Evolutionary conservation across 2,329 filamentous ascomycete genomes (phyloP).

Genomic region (Fusarium floridanum): DNA sequence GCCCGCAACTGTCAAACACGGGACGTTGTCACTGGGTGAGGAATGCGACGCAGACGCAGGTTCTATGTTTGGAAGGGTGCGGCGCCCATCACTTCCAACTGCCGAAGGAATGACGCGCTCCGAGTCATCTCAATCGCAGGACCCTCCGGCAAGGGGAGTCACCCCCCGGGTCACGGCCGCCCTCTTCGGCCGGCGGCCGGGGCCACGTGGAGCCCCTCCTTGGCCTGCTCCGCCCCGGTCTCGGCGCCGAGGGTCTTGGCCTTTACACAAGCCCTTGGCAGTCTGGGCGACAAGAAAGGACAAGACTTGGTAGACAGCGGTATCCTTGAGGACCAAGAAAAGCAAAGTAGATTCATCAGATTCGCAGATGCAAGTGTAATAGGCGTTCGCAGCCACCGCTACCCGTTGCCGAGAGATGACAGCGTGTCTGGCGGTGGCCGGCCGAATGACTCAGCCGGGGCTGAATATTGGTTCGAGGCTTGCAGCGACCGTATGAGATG

Average conservation of each 20-base stretch:
- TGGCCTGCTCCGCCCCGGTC: slow-evolving; percentile 5
- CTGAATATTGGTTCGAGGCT: background rate
- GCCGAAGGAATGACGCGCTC: slow-evolving; percentile 1
- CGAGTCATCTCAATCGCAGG: background rate
- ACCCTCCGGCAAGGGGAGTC: slow-evolving; percentile 14
- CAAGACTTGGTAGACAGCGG: slow-evolving; percentile 1
- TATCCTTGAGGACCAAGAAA: background rate
- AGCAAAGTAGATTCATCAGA: background rate
- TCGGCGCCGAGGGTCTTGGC: slow-evolving; percentile 12
- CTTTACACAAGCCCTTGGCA: slow-evolving; percentile 6
- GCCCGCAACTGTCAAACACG: background rate
- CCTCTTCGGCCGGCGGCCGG: background rate
- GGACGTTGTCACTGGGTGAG: background rate
- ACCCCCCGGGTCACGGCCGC: slow-evolving; percentile 27
- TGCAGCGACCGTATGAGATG: slow-evolving; percentile 2
- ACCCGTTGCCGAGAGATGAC: background rate
- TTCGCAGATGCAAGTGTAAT: background rate
- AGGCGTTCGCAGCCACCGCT: background rate
- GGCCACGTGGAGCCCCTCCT: slow-evolving; percentile 6
- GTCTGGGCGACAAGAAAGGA: slow-evolving; percentile 7
- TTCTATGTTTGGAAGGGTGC: background rate
- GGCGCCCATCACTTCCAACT: background rate
- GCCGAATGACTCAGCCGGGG: slow-evolving; percentile 40
- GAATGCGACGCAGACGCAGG: slow-evolving; percentile 1
- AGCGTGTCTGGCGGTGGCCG: slow-evolving; percentile 12